Evolutionary conservation across 139 green algal species (phyloP).

Genomic region (Chlamydomonas asymmetrica): DNA sequence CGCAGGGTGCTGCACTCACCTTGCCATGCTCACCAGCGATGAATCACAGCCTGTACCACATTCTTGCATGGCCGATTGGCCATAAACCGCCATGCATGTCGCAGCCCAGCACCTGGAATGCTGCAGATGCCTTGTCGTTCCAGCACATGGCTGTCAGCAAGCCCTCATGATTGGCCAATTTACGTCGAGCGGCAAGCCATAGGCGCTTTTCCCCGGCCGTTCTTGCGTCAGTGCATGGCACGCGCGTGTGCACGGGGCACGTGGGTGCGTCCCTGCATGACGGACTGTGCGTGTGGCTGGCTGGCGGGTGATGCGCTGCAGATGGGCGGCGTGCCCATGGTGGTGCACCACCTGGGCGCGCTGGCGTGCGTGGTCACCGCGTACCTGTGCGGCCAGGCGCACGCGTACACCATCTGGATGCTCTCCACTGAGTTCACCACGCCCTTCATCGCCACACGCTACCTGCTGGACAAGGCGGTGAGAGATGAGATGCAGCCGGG

Average conservation of each 20-base stretch:
- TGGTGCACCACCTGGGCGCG: constrained; percentile 37
- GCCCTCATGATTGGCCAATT: neutral
- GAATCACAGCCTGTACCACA: neutral
- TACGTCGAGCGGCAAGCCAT: neutral
- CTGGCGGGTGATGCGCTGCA: constrained; percentile 9
- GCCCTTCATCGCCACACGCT: constrained; percentile 37
- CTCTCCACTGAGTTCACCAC: constrained; percentile 48
- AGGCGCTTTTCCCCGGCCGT: neutral
- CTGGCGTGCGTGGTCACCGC: constrained; percentile 19
- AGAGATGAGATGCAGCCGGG: neutral
- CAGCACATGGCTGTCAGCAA: too few relatives aligned
- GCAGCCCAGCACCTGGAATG: neutral
- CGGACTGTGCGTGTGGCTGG: neutral
- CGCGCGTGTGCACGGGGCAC: neutral
- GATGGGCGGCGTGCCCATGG: constrained; percentile 46
- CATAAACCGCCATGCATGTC: neutral
- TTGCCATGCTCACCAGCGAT: neutral
- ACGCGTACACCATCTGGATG: constrained; percentile 46
- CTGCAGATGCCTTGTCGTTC: neutral
- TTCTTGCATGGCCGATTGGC: neutral
- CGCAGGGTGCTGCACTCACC: neutral
- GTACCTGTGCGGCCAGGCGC: constrained; percentile 11
- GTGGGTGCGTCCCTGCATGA: neutral
- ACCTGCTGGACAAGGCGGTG: neutral
- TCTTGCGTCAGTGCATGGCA: neutral